Percentiles rank a stretch among this genome's conserved stretches.
phyloP scores from a whole-genome alignment of 768 basidiomycete species.

The Russula virescens region DNA sequence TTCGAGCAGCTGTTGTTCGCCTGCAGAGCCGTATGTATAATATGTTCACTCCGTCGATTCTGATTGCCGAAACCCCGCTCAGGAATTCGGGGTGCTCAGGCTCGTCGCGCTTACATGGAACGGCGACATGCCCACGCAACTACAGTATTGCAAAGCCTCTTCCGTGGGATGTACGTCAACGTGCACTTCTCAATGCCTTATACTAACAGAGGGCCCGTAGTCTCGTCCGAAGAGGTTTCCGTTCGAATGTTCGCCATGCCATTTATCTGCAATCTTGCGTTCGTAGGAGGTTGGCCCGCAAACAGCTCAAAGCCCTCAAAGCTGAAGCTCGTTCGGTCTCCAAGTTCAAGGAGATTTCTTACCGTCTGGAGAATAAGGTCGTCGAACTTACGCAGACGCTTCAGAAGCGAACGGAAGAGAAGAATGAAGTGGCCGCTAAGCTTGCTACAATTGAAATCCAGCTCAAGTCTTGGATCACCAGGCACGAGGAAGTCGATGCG shows the following conservation, averaged over 20 bases:
- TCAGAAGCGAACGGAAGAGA: slow-evolving; percentile 86
- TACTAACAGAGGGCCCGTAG: slow-evolving; percentile 32
- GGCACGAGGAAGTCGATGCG: slow-evolving; percentile 81
- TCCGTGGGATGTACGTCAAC: slow-evolving; percentile 78
- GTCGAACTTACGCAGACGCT: slow-evolving; percentile 94
- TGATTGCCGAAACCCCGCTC: slow-evolving; percentile 9
- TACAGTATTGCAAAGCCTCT: slow-evolving; percentile 68
- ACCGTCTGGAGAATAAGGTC: slow-evolving; percentile 97
- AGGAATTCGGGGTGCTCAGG: slow-evolving; percentile 74
- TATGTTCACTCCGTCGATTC: slow-evolving; percentile 1
- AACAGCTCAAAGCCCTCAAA: slow-evolving; percentile 75
- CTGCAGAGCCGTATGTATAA: slow-evolving; percentile 81
- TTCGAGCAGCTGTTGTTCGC: slow-evolving; percentile 55
- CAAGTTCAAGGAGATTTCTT: slow-evolving; percentile 98
- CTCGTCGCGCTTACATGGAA: slow-evolving; percentile 55
- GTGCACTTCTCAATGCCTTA: not conserved
- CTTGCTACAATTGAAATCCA: slow-evolving; percentile 79
- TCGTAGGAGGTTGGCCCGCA: slow-evolving; percentile 81
- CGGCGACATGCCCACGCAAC: slow-evolving; percentile 57
- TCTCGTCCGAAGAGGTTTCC: slow-evolving; percentile 48
- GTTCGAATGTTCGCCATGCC: slow-evolving; percentile 61
- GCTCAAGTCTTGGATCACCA: slow-evolving; percentile 75
- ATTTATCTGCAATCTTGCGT: slow-evolving; percentile 88
- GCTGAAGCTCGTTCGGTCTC: slow-evolving; percentile 94
- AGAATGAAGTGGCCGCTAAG: slow-evolving; percentile 76